Percentiles rank a stretch among this genome's conserved stretches.
phyloP scores from a whole-genome alignment of 768 basidiomycete species.

The Tricholoma hemisulphureum region DNA sequence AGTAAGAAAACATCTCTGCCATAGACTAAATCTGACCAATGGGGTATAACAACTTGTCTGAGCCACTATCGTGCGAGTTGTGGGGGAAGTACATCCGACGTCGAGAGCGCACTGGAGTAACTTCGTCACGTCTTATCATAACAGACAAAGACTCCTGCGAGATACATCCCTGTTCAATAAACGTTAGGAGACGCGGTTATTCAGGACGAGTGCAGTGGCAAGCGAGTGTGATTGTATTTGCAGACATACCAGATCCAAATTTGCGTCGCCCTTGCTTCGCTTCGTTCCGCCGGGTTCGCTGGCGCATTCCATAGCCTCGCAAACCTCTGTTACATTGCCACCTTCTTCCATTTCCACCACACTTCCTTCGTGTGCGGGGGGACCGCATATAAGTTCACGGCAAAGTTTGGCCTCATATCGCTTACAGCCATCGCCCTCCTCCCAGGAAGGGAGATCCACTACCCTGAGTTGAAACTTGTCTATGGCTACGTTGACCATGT shows the following conservation, averaged over 20 bases:
- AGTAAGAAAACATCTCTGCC: not conserved
- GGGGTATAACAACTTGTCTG: conserved; percentile 58
- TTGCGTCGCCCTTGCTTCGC: not conserved
- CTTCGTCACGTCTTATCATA: conserved; percentile 76
- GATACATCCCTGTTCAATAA: conserved; percentile 52
- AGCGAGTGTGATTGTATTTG: not conserved
- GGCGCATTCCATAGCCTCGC: not conserved
- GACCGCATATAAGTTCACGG: conserved; percentile 44
- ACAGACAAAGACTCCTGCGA: conserved; percentile 69
- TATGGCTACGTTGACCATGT: conserved; percentile 45
- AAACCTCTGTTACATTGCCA: not conserved
- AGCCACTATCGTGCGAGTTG: conserved; percentile 36
- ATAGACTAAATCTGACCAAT: conserved; percentile 41
- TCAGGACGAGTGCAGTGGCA: not conserved
- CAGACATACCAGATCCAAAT: conserved; percentile 14
- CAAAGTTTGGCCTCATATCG: conserved; percentile 52
- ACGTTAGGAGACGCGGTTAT: conserved; percentile 3
- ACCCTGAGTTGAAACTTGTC: conserved; percentile 50
- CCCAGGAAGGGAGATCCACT: conserved; percentile 55
- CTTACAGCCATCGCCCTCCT: conserved; percentile 45
- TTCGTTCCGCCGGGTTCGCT: not conserved
- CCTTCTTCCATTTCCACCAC: not conserved
- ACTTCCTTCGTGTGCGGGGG: not conserved
- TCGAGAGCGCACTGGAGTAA: conserved; percentile 54
- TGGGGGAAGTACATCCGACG: conserved; percentile 53